These are phyloP conservation scores for Lunularia cruciata DNA, from an alignment of 225 moss, liverwort and hornwort species.

Conservation along the genomic window DNA sequence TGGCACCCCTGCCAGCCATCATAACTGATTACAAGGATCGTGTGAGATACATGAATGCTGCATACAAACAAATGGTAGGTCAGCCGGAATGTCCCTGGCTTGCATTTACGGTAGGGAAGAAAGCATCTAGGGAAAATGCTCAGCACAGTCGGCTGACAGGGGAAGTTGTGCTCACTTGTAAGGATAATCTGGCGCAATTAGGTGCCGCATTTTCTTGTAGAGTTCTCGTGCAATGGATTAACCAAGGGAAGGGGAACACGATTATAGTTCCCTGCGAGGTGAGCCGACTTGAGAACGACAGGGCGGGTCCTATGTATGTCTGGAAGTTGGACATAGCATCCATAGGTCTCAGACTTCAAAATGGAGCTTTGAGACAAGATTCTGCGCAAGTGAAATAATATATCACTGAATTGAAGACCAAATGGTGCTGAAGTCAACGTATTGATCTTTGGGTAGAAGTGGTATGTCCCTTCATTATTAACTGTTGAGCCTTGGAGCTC, in stretches of 20 bases:
- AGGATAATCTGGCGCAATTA: slow-evolving; percentile 31
- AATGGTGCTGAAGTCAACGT: slow-evolving; percentile 1
- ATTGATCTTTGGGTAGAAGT: slow-evolving; percentile 11
- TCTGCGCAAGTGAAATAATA: slow-evolving; percentile 16
- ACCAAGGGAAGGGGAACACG: slow-evolving; percentile 47
- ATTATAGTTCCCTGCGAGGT: slow-evolving; percentile 50
- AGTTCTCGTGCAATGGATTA: slow-evolving; percentile 55
- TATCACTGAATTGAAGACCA: not conserved
- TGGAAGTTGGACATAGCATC: slow-evolving; percentile 55
- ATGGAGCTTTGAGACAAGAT: slow-evolving; percentile 1
- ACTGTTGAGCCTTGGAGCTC: slow-evolving; percentile 21
- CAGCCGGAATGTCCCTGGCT: slow-evolving; percentile 67
- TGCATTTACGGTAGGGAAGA: slow-evolving; percentile 37
- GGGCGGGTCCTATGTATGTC: slow-evolving; percentile 39
- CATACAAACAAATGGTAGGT: slow-evolving; percentile 61
- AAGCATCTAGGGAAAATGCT: slow-evolving; percentile 17
- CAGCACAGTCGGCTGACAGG: slow-evolving; percentile 50
- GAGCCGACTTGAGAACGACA: slow-evolving; percentile 46
- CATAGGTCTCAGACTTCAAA: not conserved
- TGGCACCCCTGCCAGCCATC: slow-evolving; percentile 42
- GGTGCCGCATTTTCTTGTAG: slow-evolving; percentile 43
- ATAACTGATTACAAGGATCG: slow-evolving; percentile 53
- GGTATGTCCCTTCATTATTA: not conserved
- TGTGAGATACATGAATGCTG: slow-evolving; percentile 60
- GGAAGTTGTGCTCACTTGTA: slow-evolving; percentile 51